Percentiles rank a stretch among this genome's conserved stretches.
Conservation (phyloP, 176 grass and related monocot species). For the Elaeis guineensis region DNA sequence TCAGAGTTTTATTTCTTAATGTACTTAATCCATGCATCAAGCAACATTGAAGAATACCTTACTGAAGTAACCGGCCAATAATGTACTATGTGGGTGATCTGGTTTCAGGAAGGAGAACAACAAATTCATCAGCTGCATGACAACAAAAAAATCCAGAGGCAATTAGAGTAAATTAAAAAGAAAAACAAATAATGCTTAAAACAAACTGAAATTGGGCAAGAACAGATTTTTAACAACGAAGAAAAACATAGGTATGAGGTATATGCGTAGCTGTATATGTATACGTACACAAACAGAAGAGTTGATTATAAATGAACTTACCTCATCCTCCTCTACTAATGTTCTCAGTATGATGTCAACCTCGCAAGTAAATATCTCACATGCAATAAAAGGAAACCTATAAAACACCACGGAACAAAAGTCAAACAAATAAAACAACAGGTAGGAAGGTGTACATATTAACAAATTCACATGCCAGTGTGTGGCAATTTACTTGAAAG, state of each 20-base stretch:
- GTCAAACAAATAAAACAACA: conserved; percentile 19
- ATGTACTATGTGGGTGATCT: conserved; percentile 53
- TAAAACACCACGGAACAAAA: neutral
- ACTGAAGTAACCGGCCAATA: conserved; percentile 83
- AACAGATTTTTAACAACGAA: neutral
- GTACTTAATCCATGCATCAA: conserved; percentile 1
- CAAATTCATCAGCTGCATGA: conserved; percentile 71
- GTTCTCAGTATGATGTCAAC: conserved; percentile 94
- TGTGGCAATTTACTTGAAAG: conserved; percentile 51
- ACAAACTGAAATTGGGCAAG: neutral
- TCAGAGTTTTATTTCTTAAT: too few species aligned
- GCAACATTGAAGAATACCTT: conserved; percentile 49
- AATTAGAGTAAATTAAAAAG: neutral
- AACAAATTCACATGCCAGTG: too few species aligned
- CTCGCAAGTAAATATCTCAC: conserved; percentile 98
- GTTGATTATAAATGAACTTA: conserved; percentile 20
- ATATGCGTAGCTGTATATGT: too few species aligned
- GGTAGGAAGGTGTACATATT: neutral
- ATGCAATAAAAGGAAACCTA: conserved; percentile 99
- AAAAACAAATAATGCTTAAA: conserved; percentile 10
- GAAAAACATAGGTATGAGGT: neutral
- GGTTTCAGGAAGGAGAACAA: conserved; percentile 91
- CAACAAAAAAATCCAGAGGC: conserved; percentile 22
- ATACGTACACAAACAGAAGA: too few species aligned
- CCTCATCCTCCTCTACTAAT: conserved; percentile 89